Base-by-base conservation (phyloP, 768 basidiomycete species). In the Polyporus arcularius region DNA sequence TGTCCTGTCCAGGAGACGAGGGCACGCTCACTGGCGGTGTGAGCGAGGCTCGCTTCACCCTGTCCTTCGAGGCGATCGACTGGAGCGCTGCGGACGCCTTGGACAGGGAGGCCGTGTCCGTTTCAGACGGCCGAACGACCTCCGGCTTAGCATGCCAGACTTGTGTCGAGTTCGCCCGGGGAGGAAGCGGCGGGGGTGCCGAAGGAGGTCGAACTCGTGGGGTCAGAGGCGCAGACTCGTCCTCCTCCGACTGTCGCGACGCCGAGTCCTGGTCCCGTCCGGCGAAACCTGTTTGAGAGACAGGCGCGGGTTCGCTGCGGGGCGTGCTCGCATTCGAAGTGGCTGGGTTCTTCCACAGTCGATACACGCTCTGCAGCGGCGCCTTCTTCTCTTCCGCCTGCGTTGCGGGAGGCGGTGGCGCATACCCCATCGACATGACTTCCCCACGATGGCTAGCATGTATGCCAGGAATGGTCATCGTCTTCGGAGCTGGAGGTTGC, bases 391-490 rank as follows among this genome's bases (percentile, higher is more conserved):
- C 70, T 14, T 68, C 66, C 60, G 73, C 72, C 53, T 71, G 73
- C 21, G 81, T 79, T 10, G 76, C 62, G 46, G 76, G 73, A 4
- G 82, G 79, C 28, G 80, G 78, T 11, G 88, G 85, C 57, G 84
- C 83, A 67, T 90, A 87, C 11, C 92, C 92, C 80, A 94, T 81
- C 4, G 91, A 88, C 86, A 91, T 90, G 45, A 93, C 84, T 62
- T 94, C 90, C 9, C 89, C 89, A n/a, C 84, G 85, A 68, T 93
- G 88, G 66, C 86, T 90, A 3, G 85, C 90, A 67, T 93, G 92
- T 61, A 94, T 94, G 2, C 90, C 90, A 9, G 92, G 92, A 63
- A 94, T 94, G 14, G 84, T 86, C 92, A 94, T 94, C 43, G 82
- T 88, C 66, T 85, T 88, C 32, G 85, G 88, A 69, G 86, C 85